Evolutionary conservation across 768 basidiomycete species (phyloP).

Genomic region (Naganishia friedmannii): DNA sequence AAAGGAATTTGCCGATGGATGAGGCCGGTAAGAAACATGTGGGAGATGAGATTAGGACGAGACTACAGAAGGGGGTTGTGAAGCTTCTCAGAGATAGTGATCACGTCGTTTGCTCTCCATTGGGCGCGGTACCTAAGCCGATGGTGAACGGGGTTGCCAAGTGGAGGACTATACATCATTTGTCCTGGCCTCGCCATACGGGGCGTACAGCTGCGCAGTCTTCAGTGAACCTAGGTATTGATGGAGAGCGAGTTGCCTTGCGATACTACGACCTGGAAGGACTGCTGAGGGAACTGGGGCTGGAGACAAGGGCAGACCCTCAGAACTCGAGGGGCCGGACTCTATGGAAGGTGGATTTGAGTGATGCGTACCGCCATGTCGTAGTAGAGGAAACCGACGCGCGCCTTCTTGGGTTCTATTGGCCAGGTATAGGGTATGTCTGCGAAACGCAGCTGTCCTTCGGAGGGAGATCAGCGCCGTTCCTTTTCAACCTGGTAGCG

Average conservation of each 20-base stretch:
- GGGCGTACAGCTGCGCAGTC: not conserved
- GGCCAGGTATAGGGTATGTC: not conserved
- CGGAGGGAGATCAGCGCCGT: slow-evolving; percentile 9
- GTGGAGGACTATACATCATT: not conserved
- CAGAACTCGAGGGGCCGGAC: not conserved
- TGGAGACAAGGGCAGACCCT: not conserved
- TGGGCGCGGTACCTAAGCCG: not conserved
- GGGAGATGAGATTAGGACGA: not conserved
- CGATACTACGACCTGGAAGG: not conserved
- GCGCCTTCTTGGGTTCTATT: slow-evolving; percentile 2
- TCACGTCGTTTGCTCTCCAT: not conserved
- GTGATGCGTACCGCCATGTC: slow-evolving; percentile 5
- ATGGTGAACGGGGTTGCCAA: not conserved
- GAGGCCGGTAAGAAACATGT: not conserved
- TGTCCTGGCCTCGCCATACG: not conserved
- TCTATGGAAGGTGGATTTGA: slow-evolving; percentile 5
- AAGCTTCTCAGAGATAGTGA: not conserved
- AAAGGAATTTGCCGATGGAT: not conserved
- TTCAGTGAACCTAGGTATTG: not conserved
- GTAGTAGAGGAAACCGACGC: not conserved
- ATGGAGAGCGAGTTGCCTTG: not conserved
- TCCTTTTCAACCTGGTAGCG: slow-evolving; percentile 15
- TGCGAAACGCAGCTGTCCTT: slow-evolving; percentile 3
- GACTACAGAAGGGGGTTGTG: not conserved
- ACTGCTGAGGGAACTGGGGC: not conserved